These are phyloP conservation scores for Penicillium odoratum DNA, from an alignment of 495 filamentous ascomycete species.

Conservation along the genomic window DNA sequence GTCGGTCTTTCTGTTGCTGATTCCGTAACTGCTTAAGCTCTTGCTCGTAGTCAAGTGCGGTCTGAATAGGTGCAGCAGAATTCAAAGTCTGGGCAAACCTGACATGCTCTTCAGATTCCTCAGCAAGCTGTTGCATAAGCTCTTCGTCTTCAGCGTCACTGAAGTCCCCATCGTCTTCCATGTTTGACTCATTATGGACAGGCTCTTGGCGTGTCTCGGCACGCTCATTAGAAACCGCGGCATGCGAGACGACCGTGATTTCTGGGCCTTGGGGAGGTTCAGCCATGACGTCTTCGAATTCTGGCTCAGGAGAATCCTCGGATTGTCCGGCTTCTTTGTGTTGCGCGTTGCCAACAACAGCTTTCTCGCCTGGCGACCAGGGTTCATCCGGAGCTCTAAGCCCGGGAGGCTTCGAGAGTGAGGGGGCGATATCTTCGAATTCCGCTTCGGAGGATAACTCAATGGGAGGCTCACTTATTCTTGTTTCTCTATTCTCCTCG, in stretches of 20 bases:
- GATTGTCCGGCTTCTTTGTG: not conserved
- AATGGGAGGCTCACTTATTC: not conserved
- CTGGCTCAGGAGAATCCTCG: slow-evolving; percentile 48
- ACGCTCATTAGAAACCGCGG: not conserved
- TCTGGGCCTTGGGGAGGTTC: slow-evolving; percentile 6
- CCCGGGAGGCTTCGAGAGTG: not conserved
- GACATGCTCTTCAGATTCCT: slow-evolving; percentile 88
- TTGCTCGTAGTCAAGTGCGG: slow-evolving; percentile 74
- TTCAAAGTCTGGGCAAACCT: slow-evolving; percentile 87
- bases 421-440: not conserved
- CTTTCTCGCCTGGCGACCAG: not conserved
- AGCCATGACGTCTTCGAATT: slow-evolving; percentile 51
- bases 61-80: slow-evolving; percentile 56
- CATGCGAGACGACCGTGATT: slow-evolving; percentile 10
- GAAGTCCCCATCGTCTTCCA: slow-evolving; percentile 53
- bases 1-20: slow-evolving; percentile 94
- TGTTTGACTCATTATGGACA: slow-evolving; percentile 26
- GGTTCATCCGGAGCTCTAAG: not conserved
- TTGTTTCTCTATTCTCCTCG: not conserved
- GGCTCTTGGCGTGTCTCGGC: slow-evolving; percentile 22
- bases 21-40: slow-evolving; percentile 82
- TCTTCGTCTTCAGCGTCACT: slow-evolving; percentile 92
- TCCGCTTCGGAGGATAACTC: not conserved
- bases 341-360: slow-evolving; percentile 2
- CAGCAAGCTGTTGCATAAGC: slow-evolving; percentile 76